Evolutionary conservation across 2,329 filamentous ascomycete genomes (phyloP), one percentile per base, ranked within the genome.

Genomic region (Diaporthe citriasiana): DNA sequence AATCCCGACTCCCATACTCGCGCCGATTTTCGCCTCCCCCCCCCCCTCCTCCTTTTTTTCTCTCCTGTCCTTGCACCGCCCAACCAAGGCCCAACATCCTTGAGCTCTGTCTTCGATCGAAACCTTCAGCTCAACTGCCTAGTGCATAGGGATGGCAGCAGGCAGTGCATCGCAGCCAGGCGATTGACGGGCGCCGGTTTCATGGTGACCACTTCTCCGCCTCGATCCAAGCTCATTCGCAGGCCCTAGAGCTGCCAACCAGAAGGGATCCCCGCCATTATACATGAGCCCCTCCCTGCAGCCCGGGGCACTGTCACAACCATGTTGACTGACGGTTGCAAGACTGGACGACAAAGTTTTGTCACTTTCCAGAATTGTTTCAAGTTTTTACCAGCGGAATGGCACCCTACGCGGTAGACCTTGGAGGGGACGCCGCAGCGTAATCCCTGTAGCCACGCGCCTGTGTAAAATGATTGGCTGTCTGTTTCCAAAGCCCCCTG

Each of bases 401-500:
- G 33, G 22, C 56, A 42, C 35, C 27, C 12, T n/a, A 30, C 70
- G 9, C n/a, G 15, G 1, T 22, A 13, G 12, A 47, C 19, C 45
- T 30, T 30, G 56, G 56, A 51, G 47, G 35, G 33, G 56, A 13
- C 47, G 74, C 70, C 47, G 74, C 74, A 50, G 45, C n/a, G n/a
- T 33, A 9, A 42, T 42, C 55, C 68, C 57, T 63, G 50, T 33
- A n/a, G 19, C 38, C 56, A 50, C 59, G 68, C 42, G n/a, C 59
- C 25, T 40, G 53, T 75, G 72, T 74, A 63, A 69, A 55, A 69
- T 70, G 74, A 75, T 75, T 75, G 74, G 74, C 72, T 72, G 72
- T 40, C 42, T 63, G 33, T 69, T 60, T 66, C 27, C 35, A 42
- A 40, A 17, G 35, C 35, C 27, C 27, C 25, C 27, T 56, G 10